Evolutionary conservation across 345 rosid genomes (phyloP).

Genomic region (Eucalyptus paniculata): DNA sequence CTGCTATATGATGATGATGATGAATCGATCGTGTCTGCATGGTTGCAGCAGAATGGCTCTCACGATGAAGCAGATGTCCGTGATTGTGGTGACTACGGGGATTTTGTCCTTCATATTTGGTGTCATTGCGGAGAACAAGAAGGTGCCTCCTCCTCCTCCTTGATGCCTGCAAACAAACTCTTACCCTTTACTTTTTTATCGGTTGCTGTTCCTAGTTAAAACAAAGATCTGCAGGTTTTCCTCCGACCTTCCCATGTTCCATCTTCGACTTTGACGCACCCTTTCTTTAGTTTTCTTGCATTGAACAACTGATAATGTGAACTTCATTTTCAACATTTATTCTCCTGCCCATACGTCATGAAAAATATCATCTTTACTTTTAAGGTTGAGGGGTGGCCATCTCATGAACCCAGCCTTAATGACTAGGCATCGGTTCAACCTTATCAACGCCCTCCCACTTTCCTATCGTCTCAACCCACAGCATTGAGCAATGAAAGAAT

Average conservation of each 20-base stretch:
- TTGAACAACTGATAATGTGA: background rate
- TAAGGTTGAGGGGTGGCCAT: background rate
- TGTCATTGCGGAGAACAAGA: slow-evolving; percentile 72
- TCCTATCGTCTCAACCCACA: background rate
- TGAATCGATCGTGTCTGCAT: background rate
- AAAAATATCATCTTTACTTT: background rate
- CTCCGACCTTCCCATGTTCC: background rate
- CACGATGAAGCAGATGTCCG: slow-evolving; percentile 48
- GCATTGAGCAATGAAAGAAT: background rate
- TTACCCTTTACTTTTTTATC: background rate
- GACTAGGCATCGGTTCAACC: background rate
- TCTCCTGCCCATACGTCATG: background rate
- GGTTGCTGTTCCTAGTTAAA: background rate
- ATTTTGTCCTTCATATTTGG: slow-evolving; percentile 53
- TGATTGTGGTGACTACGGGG: slow-evolving; percentile 41
- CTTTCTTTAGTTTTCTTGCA: background rate
- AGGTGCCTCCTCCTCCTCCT: slow-evolving; percentile 20
- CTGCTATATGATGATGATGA: background rate
- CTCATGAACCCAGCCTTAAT: background rate
- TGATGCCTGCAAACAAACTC: background rate
- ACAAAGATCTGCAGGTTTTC: background rate
- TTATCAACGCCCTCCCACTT: background rate
- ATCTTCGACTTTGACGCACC: background rate
- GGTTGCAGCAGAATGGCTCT: slow-evolving; percentile 30
- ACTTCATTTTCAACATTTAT: background rate